Evolutionary conservation across 2,329 filamentous ascomycete genomes (phyloP), one percentile per base, ranked within the genome.

Genomic region (Anisogramma anomala): DNA sequence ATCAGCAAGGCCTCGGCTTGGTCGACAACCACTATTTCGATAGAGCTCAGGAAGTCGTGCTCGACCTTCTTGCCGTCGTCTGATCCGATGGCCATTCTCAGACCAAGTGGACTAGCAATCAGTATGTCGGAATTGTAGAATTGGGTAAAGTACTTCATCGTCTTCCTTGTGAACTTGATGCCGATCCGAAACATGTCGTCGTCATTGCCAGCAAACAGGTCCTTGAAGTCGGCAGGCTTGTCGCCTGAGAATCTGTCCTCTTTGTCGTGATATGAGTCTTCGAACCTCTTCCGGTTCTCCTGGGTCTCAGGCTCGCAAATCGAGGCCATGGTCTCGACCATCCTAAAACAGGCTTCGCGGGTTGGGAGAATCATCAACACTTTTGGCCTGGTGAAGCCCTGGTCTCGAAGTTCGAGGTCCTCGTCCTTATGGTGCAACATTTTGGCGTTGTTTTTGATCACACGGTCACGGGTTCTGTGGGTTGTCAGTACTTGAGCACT

Each of bases 81-180:
- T 35, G 84, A 82, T 32, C 89, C 87, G 52, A 98, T 88, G 31
- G 87, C 85, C 64, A 91, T 87, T 40, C 87, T 82, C 13, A 98
- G 69, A 9, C 91, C 91, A 3, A 98, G 69, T 0, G 91, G 86
- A 50, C 86, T 94, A 17, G 86, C 87, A 40, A 98, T 71, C 41
- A 98, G 85, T 49, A 98, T 87, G 58, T 98, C 91, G 8, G 88
- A 94, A 58, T 82, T 89, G 67, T 96, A 96, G 59, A 98, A 98
- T 48, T 87, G 83, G 0, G 89, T 75, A 64, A 94, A 98, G 58
- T 84, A 91, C 59, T 95, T 96, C 56, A 96, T 71, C 0, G 87
- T 94, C 63, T 95, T 96, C 47, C 91, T 77, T 0, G 91, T 96
- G 58, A 98, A 93, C 61, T 96, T 98, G 56, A 98, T 63, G n/a